Percentiles rank a stretch among this genome's conserved stretches.
Conservation (phyloP, 106 monocot genomes). For the Dactylorhiza incarnata region DNA sequence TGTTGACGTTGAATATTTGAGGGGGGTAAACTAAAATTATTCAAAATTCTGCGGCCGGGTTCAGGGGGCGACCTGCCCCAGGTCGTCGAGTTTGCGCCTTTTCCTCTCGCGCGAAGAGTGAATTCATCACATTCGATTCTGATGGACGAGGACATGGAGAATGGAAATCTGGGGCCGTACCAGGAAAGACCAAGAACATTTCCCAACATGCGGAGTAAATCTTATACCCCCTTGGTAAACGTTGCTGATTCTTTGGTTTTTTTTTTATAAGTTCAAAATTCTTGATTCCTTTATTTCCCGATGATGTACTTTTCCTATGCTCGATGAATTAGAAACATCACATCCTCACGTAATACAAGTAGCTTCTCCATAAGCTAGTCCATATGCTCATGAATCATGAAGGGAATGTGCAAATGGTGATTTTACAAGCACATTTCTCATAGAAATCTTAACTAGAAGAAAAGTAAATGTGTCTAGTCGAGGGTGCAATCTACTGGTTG, state of each 20-base stretch:
- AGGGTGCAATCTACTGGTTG: background rate
- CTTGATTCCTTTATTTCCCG: background rate
- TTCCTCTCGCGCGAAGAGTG: conserved; percentile 62
- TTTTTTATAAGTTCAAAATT: background rate
- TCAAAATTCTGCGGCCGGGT: conserved; percentile 81
- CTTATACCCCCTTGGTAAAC: conserved; percentile 64
- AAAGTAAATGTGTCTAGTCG: background rate
- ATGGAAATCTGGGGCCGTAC: conserved; percentile 41
- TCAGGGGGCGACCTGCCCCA: conserved; percentile 95
- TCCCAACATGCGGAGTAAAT: conserved; percentile 68
- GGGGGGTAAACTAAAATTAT: conserved; percentile 7
- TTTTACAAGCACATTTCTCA: background rate
- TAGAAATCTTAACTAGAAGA: background rate
- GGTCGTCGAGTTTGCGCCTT: conserved; percentile 71
- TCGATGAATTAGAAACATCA: background rate
- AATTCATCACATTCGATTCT: conserved; percentile 57
- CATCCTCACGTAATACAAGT: background rate
- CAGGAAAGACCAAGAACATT: conserved; percentile 70
- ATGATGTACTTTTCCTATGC: background rate
- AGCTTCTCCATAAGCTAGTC: background rate
- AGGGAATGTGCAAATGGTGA: background rate
- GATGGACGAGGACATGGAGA: conserved; percentile 92
- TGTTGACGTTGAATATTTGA: background rate
- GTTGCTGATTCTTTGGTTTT: background rate
- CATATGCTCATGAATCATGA: background rate